Conservation (phyloP, 306 rosid species). For the Dalbergia oliveri region DNA sequence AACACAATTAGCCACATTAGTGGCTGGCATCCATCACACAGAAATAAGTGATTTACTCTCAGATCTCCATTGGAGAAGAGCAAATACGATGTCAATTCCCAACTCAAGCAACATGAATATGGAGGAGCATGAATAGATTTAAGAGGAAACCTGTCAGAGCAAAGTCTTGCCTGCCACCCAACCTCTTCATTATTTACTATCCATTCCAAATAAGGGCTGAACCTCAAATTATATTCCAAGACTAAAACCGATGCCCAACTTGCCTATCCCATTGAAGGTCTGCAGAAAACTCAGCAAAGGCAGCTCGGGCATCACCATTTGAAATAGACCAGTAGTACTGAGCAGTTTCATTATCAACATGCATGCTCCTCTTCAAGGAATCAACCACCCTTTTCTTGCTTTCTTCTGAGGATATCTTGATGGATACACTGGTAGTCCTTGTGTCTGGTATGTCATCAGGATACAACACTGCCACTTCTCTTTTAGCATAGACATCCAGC, state of each 20-base stretch:
- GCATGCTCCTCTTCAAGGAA: conserved; percentile 89
- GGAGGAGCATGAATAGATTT: conserved; percentile 25
- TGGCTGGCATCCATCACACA: conserved; percentile 23
- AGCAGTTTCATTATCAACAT: conserved; percentile 88
- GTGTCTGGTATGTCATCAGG: conserved; percentile 64
- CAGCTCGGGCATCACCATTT: conserved; percentile 90
- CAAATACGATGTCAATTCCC: conserved; percentile 30
- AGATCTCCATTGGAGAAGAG: not conserved
- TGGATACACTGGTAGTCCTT: conserved; percentile 37
- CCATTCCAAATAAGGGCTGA: conserved; percentile 19
- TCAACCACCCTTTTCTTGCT: conserved; percentile 75
- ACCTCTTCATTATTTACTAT: conserved; percentile 33
- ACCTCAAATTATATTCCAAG: not conserved
- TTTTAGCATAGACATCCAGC: conserved; percentile 77
- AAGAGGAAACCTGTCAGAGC: conserved; percentile 36
- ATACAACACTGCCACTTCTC: conserved; percentile 93
- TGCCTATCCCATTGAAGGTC: conserved; percentile 88
- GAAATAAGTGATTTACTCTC: conserved; percentile 36
- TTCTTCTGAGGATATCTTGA: conserved; percentile 57
- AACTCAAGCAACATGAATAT: conserved; percentile 12
- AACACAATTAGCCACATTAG: conserved; percentile 30
- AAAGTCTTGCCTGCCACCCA: conserved; percentile 9
- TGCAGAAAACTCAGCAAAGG: conserved; percentile 76
- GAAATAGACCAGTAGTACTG: conserved; percentile 84
- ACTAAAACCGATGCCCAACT: conserved; percentile 53